Percentiles rank a stretch among this genome's conserved stretches.
These are phyloP conservation scores for Fomitopsis serialis DNA, from an alignment of 768 basidiomycete genomes.

Conservation along the genomic window DNA sequence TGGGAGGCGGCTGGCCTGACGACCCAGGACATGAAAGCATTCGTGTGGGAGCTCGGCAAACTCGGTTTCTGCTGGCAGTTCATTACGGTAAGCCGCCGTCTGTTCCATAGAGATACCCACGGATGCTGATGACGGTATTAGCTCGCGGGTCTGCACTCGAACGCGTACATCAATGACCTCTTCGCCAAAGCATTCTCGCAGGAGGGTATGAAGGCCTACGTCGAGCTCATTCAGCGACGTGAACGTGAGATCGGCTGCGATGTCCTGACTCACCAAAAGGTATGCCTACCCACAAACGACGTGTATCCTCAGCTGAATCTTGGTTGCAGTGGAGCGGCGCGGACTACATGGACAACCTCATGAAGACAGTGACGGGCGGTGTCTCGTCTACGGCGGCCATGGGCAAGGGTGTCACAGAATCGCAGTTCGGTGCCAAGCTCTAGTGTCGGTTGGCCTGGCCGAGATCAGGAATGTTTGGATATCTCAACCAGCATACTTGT, in stretches of 20 bases:
- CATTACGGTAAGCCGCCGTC: conserved; percentile 70
- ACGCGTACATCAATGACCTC: conserved; percentile 91
- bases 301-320: conserved; percentile 1
- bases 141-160: conserved; percentile 96
- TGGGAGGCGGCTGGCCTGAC: conserved; percentile 92
- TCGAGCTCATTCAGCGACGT: conserved; percentile 86
- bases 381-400: conserved; percentile 98
- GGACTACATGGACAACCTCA: conserved; percentile 84
- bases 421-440: conserved; percentile 58
- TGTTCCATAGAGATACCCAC: neutral
- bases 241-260: conserved; percentile 94
- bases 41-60: conserved; percentile 90
- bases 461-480: too few species aligned
- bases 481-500: too few species aligned
- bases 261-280: conserved; percentile 96
- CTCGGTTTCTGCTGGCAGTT: conserved; percentile 99
- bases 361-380: conserved; percentile 97
- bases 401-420: conserved; percentile 93
- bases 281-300: conserved; percentile 21
- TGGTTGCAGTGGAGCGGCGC: conserved; percentile 85
- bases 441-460: conserved; percentile 17
- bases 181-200: conserved; percentile 86
- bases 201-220: conserved; percentile 99
- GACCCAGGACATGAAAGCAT: conserved; percentile 79
- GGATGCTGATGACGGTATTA: conserved; percentile 23